Conservation (phyloP, 768 basidiomycete species). For the Tephrocybe sp. region DNA sequence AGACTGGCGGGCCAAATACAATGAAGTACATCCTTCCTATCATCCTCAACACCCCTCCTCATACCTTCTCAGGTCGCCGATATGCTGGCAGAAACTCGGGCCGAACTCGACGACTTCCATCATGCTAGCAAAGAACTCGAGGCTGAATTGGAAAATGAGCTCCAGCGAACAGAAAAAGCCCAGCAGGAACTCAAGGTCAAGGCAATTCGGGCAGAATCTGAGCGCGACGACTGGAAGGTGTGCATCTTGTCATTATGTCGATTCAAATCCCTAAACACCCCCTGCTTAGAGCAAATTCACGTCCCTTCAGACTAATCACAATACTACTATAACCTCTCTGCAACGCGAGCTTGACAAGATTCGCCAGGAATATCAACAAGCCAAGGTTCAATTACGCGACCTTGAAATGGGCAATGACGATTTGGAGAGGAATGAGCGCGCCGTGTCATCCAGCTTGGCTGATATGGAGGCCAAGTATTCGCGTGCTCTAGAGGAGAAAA, state of each 20-base stretch:
- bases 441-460: slow-evolving; percentile 76
- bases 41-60: slow-evolving; percentile 4
- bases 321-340: slow-evolving; percentile 85
- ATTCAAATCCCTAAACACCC: slow-evolving; percentile 8
- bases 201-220: slow-evolving; percentile 64
- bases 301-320: slow-evolving; percentile 85
- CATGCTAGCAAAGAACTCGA: slow-evolving; percentile 87
- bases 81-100: slow-evolving; percentile 79
- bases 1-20: slow-evolving; percentile 79
- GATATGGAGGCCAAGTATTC: slow-evolving; percentile 89
- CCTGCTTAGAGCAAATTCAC: slow-evolving; percentile 74
- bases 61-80: slow-evolving; percentile 53
- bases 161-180: slow-evolving; percentile 82
- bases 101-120: slow-evolving; percentile 86
- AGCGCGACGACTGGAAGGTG: slow-evolving; percentile 94
- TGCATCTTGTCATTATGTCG: slow-evolving; percentile 19
- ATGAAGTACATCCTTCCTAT: slow-evolving; percentile 43
- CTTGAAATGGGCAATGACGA: slow-evolving; percentile 98
- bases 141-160: slow-evolving; percentile 88
- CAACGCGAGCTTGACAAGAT: slow-evolving; percentile 88
- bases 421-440: slow-evolving; percentile 91
- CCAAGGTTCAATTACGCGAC: slow-evolving; percentile 77
- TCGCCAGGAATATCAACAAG: slow-evolving; percentile 67
- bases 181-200: slow-evolving; percentile 79
- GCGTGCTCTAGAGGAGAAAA: slow-evolving; percentile 92